A percentile compares a stretch with the other conserved stretches of the same genome.
Evolutionary conservation across 805 yeast species (phyloP).

Genomic region (Yamadazyma tumulicola): DNA sequence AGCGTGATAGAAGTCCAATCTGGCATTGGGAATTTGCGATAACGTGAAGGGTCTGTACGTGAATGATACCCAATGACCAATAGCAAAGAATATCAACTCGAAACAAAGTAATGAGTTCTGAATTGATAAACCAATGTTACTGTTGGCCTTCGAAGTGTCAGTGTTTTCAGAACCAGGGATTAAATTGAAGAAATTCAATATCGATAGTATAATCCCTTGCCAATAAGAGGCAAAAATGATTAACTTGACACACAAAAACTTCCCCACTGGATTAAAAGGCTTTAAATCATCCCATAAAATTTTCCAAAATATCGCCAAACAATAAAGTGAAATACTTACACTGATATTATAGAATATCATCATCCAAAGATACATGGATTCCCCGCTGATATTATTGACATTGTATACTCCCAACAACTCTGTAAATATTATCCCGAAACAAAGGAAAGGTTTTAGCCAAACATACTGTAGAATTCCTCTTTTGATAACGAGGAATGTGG

Average conservation of each 20-base stretch:
- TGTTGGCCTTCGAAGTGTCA: slow-evolving; percentile 17
- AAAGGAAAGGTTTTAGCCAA: slow-evolving; percentile 88
- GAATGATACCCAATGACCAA: slow-evolving; percentile 87
- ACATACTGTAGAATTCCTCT: slow-evolving; percentile 90
- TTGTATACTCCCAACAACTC: slow-evolving; percentile 49
- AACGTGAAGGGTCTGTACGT: slow-evolving; percentile 69
- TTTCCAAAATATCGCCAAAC: slow-evolving; percentile 89
- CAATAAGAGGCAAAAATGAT: slow-evolving; percentile 97
- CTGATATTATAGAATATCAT: slow-evolving; percentile 72
- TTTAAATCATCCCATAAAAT: slow-evolving; percentile 74
- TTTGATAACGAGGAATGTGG: slow-evolving; percentile 69
- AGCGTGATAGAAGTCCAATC: slow-evolving; percentile 62
- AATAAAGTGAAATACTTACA: slow-evolving; percentile 78
- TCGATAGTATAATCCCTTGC: slow-evolving; percentile 73
- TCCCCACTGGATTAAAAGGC: slow-evolving; percentile 85
- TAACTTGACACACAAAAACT: slow-evolving; percentile 87
- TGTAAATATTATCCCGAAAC: slow-evolving; percentile 48
- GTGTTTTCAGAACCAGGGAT: slow-evolving; percentile 33
- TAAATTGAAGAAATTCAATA: slow-evolving; percentile 47
- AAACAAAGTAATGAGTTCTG: slow-evolving; percentile 78
- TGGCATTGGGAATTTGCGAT: slow-evolving; percentile 59
- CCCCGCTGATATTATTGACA: slow-evolving; percentile 44
- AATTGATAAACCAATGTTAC: slow-evolving; percentile 52
- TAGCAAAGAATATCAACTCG: slow-evolving; percentile 81
- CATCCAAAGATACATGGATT: slow-evolving; percentile 59